phyloP scores from a whole-genome alignment of 331 rosid species.

The Malus hybrid region DNA sequence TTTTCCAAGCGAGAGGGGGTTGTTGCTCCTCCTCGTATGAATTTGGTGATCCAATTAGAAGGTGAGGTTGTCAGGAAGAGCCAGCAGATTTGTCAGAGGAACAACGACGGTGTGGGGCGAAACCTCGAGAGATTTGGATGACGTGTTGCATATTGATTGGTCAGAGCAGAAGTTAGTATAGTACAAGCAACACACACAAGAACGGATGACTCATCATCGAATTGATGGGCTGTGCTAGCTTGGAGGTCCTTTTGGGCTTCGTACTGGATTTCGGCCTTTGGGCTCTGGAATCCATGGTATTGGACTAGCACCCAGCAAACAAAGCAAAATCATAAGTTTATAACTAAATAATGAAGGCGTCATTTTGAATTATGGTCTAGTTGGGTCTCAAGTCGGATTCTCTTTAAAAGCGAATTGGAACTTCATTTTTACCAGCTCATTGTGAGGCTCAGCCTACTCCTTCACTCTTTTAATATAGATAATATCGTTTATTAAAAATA shows the following conservation, averaged over 20 bases:
- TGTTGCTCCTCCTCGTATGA: neutral
- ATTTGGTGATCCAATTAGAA: neutral
- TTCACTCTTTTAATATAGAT: accelerated
- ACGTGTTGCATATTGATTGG: no score
- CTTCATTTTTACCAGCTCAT: accelerated
- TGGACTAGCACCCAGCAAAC: no score
- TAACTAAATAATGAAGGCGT: no score
- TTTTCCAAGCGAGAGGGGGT: neutral
- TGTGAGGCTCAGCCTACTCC: no score
- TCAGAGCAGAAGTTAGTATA: neutral
- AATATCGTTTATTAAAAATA: no score
- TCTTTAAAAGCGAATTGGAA: accelerated
- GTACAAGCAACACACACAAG: neutral
- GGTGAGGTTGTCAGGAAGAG: neutral
- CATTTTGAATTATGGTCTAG: no score
- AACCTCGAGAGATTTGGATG: neutral
- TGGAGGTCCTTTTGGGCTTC: no score
- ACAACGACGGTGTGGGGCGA: neutral
- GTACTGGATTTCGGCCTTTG: no score
- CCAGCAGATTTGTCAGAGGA: neutral
- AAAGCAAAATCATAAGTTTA: no score
- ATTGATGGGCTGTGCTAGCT: no score
- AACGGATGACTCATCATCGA: neutral
- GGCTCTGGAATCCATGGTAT: no score
- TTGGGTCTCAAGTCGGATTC: no score